Conservation (phyloP, 768 basidiomycete species). For the Xerocomellus dryophilus region DNA sequence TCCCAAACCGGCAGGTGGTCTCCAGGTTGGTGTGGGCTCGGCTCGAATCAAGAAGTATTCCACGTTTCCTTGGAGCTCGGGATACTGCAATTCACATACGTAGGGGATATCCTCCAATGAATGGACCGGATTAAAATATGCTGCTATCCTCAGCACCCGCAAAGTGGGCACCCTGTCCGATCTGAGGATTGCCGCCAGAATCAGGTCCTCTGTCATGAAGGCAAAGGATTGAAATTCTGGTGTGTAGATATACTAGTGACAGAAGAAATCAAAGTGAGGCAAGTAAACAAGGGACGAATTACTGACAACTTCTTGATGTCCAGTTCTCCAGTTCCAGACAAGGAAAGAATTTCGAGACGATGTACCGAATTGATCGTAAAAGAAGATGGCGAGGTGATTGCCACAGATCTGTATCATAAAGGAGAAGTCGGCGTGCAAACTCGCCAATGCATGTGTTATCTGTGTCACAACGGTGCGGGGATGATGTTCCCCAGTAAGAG, state of each 20-base stretch:
- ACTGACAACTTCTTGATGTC: slow-evolving; percentile 30
- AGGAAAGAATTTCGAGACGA: slow-evolving; percentile 16
- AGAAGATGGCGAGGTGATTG: slow-evolving; percentile 29
- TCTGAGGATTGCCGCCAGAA: slow-evolving; percentile 21
- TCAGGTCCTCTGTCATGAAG: slow-evolving; percentile 33
- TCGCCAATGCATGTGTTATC: slow-evolving; percentile 11
- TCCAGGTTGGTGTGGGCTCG: slow-evolving; percentile 33
- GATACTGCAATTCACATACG: slow-evolving; percentile 29
- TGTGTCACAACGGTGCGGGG: slow-evolving; percentile 14
- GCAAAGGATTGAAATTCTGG: slow-evolving; percentile 32
- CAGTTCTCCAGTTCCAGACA: slow-evolving; percentile 38
- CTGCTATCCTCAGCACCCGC: slow-evolving; percentile 20
- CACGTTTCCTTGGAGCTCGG: slow-evolving; percentile 13
- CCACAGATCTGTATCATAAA: slow-evolving; percentile 35
- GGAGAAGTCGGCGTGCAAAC: slow-evolving; percentile 1
- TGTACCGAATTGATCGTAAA: slow-evolving; percentile 9
- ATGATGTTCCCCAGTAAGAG: slow-evolving; percentile 31
- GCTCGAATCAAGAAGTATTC: slow-evolving; percentile 31
- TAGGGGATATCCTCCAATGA: slow-evolving; percentile 15
- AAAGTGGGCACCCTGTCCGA: slow-evolving; percentile 7
- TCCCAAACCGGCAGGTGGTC: slow-evolving; percentile 1
- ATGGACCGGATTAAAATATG: not conserved
- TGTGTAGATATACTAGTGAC: slow-evolving; percentile 18
- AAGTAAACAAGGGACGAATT: not conserved
- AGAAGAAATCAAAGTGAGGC: slow-evolving; percentile 1